These are phyloP conservation scores for Rhododendron vialii DNA, from an alignment of 148 eudicot genomes.

Conservation along the genomic window DNA sequence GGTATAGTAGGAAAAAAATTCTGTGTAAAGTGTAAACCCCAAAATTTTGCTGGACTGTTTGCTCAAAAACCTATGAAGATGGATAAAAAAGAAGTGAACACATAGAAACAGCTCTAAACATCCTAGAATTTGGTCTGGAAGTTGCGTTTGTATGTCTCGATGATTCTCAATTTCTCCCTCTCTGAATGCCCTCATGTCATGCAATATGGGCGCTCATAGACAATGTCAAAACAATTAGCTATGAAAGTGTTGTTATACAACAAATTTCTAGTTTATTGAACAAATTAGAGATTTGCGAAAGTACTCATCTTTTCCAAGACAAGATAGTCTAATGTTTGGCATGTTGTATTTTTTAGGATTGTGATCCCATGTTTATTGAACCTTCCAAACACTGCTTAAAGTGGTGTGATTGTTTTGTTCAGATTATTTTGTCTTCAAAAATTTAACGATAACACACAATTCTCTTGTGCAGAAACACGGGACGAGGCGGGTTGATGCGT, in stretches of 20 bases:
- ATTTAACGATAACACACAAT: not conserved
- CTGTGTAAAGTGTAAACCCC: not conserved
- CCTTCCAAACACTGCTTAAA: not conserved
- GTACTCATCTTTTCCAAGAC: not conserved
- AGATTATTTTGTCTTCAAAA: not conserved
- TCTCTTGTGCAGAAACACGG: conserved; percentile 51
- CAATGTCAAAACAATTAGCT: not conserved
- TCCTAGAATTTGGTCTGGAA: not conserved
- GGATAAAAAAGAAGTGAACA: not conserved
- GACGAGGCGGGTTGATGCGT: conserved; percentile 74
- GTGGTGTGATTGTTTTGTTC: not conserved
- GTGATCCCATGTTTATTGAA: not conserved
- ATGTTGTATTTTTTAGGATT: not conserved
- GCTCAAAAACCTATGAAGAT: not conserved
- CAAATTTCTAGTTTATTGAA: not conserved
- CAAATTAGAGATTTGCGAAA: not conserved
- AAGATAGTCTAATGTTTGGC: not conserved
- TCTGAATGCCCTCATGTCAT: not conserved
- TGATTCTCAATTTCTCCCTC: not conserved
- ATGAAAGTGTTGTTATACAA: not conserved
- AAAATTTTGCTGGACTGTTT: not conserved
- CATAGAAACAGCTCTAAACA: not conserved
- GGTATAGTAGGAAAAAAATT: not conserved
- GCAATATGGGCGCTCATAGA: not conserved
- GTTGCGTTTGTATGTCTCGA: not conserved